These are phyloP conservation scores for Fusarium foetens DNA, from an alignment of 2,329 filamentous ascomycete species.

Conservation along the genomic window DNA sequence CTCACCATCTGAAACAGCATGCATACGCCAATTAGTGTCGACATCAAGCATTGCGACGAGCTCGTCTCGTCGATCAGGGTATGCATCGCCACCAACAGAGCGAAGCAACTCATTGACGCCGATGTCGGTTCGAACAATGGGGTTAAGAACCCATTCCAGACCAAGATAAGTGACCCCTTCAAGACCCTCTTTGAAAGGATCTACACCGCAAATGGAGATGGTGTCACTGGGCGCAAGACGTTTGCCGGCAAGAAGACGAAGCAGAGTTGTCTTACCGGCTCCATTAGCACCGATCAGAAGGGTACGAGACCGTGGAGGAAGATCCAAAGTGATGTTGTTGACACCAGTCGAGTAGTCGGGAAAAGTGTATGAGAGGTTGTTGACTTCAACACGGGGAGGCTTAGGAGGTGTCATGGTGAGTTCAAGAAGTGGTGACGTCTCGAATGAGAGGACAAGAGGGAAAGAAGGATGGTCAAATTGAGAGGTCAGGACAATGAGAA, in stretches of 20 bases:
- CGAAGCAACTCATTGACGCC: slow-evolving; percentile 86
- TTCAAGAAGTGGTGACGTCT: slow-evolving; percentile 1
- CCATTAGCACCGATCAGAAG: slow-evolving; percentile 96
- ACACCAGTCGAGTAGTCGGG: slow-evolving; percentile 86
- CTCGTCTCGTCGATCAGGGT: slow-evolving; percentile 84
- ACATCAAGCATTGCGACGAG: slow-evolving; percentile 90
- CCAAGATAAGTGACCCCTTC: slow-evolving; percentile 98
- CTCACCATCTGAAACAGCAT: slow-evolving; percentile 94
- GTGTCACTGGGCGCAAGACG: slow-evolving; percentile 82
- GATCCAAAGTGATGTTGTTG: slow-evolving; percentile 74
- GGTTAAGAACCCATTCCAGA: slow-evolving; percentile 97
- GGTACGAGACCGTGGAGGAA: slow-evolving; percentile 86
- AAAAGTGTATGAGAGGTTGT: slow-evolving; percentile 86
- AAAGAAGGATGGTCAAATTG: background rate
- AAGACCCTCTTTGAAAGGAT: slow-evolving; percentile 90
- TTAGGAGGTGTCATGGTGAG: slow-evolving; percentile 45
- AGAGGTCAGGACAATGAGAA: background rate
- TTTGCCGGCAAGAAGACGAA: slow-evolving; percentile 94
- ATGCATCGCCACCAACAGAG: slow-evolving; percentile 87
- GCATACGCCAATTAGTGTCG: slow-evolving; percentile 92
- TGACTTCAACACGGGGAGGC: slow-evolving; percentile 75
- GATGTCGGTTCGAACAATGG: slow-evolving; percentile 94
- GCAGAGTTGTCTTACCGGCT: slow-evolving; percentile 95
- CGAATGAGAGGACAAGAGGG: background rate
- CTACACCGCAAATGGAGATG: slow-evolving; percentile 82